A percentile compares a stretch with the other conserved stretches of the same genome.
These are phyloP conservation scores for Diversispora epigaea DNA, from an alignment of 192 early-diverging fungal genomes.

Conservation along the genomic window DNA sequence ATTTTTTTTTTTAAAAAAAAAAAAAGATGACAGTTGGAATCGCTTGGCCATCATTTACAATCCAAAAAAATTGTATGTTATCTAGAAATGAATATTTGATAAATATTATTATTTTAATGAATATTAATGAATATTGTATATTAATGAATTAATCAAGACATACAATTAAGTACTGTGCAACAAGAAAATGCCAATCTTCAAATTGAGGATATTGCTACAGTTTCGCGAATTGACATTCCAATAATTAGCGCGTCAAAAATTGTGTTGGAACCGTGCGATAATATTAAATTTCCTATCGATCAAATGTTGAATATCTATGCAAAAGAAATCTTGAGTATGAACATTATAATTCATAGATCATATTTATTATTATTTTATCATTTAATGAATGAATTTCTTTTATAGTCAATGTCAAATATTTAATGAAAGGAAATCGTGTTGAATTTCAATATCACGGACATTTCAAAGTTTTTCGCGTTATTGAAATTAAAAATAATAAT, in stretches of 20 bases:
- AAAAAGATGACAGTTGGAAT: constrained; percentile 43
- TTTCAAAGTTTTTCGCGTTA: constrained; percentile 45
- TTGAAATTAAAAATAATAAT: constrained; percentile 16
- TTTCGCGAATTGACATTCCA: constrained; percentile 32
- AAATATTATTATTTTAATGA: not conserved
- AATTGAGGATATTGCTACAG: constrained; percentile 46
- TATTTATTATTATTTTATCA: constrained; percentile 19
- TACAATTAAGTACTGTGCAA: constrained; percentile 49
- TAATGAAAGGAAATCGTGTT: constrained; percentile 44
- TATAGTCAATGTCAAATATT: constrained; percentile 62
- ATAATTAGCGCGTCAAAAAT: constrained; percentile 46
- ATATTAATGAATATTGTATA: not conserved
- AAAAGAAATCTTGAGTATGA: constrained; percentile 64
- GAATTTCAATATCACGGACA: constrained; percentile 61
- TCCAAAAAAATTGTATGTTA: constrained; percentile 42
- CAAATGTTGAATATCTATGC: constrained; percentile 51
- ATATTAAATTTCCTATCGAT: constrained; percentile 45
- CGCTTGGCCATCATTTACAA: constrained; percentile 57
- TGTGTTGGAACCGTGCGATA: constrained; percentile 41
- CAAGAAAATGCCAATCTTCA: constrained; percentile 49
- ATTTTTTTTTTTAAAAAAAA: not conserved
- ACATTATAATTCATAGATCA: not conserved
- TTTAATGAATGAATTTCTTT: not conserved
- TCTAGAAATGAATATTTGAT: not conserved
- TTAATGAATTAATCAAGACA: constrained; percentile 38